These are phyloP conservation scores for Cydonia oblonga DNA, from an alignment of 331 rosid species.

Conservation along the genomic window DNA sequence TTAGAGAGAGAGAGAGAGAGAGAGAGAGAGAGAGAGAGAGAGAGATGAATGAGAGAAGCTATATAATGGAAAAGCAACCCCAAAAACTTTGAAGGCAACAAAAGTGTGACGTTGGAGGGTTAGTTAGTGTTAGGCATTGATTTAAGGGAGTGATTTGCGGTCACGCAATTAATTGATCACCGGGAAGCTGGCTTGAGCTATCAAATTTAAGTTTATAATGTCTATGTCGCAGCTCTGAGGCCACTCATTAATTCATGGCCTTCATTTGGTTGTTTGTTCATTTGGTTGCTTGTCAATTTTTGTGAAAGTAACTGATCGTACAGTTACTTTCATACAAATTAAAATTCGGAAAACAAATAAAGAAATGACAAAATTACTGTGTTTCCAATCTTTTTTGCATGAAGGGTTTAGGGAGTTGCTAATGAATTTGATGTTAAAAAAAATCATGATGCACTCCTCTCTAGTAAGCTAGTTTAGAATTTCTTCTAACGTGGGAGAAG, in stretches of 20 bases:
- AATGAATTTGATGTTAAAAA: neutral
- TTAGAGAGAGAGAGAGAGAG: no score
- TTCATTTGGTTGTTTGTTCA: neutral
- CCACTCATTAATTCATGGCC: neutral
- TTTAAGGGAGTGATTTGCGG: conserved; percentile 1
- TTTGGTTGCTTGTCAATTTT: neutral
- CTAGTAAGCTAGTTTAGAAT: neutral
- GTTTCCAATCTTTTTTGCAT: neutral
- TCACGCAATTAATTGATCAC: neutral
- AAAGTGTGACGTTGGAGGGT: neutral
- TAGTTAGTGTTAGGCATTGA: neutral
- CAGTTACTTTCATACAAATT: neutral
- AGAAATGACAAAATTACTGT: neutral
- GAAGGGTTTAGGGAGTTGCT: no score
- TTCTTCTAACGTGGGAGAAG: neutral
- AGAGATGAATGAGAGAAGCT: neutral
- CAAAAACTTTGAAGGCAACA: conserved; percentile 1
- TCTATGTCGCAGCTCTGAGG: neutral
- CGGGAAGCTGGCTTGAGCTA: no score
- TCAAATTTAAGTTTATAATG: neutral
- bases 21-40: no score
- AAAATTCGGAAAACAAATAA: neutral
- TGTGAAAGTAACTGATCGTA: neutral
- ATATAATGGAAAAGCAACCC: neutral
- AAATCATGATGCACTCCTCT: neutral